Conservation (phyloP, 352 stramenopile species). For the Pythium angustatum region DNA sequence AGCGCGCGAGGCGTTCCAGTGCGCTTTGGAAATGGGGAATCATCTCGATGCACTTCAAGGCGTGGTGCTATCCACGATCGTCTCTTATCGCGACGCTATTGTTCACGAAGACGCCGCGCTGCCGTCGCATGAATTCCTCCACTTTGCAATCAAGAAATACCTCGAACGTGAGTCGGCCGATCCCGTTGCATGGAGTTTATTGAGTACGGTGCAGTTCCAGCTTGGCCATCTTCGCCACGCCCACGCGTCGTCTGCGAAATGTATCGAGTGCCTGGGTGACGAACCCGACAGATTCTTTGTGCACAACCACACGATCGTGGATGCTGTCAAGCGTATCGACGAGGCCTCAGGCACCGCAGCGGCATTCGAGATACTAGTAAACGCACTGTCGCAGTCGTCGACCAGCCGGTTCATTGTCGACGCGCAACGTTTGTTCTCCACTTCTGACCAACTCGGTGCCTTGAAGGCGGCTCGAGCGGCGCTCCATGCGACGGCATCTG, state of each 20-base stretch:
- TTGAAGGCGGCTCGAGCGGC: not conserved
- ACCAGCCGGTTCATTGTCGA: not conserved
- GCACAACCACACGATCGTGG: conserved; percentile 7
- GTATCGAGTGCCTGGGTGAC: not conserved
- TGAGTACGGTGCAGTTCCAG: conserved; percentile 63
- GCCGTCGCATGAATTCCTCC: conserved; percentile 16
- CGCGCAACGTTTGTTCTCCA: conserved; percentile 2
- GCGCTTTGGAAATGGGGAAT: conserved; percentile 67
- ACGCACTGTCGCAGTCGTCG: not conserved
- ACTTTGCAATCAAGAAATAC: conserved; percentile 81
- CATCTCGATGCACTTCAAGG: conserved; percentile 77
- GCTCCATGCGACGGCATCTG: not conserved
- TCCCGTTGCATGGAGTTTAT: conserved; percentile 54
- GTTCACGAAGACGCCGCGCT: conserved; percentile 23
- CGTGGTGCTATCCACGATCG: conserved; percentile 39
- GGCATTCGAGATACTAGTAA: not conserved
- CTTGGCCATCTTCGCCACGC: conserved; percentile 50
- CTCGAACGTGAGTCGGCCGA: conserved; percentile 73
- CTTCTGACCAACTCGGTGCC: not conserved
- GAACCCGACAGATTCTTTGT: not conserved
- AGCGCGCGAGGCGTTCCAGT: conserved; percentile 72
- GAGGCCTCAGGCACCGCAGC: not conserved
- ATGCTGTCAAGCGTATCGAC: not conserved
- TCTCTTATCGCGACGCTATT: conserved; percentile 24
- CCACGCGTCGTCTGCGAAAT: conserved; percentile 33